These are phyloP conservation scores for Metschnikowia colocasiae DNA, from an alignment of 805 yeast species.

Conservation along the genomic window DNA sequence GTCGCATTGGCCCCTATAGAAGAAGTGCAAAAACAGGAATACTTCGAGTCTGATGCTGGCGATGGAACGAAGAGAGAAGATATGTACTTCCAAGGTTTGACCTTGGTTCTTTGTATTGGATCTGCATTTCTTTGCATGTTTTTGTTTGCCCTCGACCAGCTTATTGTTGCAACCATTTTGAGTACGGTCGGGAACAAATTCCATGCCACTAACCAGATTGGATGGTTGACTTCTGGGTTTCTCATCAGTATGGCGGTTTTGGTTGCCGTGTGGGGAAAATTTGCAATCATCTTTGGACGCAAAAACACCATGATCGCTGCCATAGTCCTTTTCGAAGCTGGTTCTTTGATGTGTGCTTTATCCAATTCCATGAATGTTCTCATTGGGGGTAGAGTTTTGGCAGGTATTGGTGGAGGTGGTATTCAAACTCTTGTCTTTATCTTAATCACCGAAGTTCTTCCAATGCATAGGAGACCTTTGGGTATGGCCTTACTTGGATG, in stretches of 20 bases:
- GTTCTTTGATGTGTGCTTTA: slow-evolving; percentile 38
- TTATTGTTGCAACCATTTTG: slow-evolving; percentile 35
- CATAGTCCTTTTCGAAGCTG: slow-evolving; percentile 28
- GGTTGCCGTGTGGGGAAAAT: slow-evolving; percentile 36
- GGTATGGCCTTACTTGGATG: slow-evolving; percentile 21
- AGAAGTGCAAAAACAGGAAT: slow-evolving; percentile 10
- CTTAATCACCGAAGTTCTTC: slow-evolving; percentile 30
- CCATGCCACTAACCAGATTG: slow-evolving; percentile 31
- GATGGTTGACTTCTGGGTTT: slow-evolving; percentile 39
- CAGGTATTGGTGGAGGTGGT: slow-evolving; percentile 39
- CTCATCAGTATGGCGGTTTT: slow-evolving; percentile 33
- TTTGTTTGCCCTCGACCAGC: slow-evolving; percentile 37
- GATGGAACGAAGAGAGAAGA: slow-evolving; percentile 40
- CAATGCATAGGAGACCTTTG: slow-evolving; percentile 26
- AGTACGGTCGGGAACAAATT: slow-evolving; percentile 36
- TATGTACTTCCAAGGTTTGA: slow-evolving; percentile 31
- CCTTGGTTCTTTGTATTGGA: slow-evolving; percentile 23
- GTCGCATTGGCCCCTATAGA: not conserved
- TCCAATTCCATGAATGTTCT: slow-evolving; percentile 34
- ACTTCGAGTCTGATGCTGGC: slow-evolving; percentile 40
- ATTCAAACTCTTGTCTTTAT: slow-evolving; percentile 28
- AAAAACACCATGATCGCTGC: slow-evolving; percentile 27
- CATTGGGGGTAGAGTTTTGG: slow-evolving; percentile 40
- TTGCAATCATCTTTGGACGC: slow-evolving; percentile 37
- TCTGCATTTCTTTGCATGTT: slow-evolving; percentile 31